phyloP scores from a whole-genome alignment of 805 yeast genomes.

The Brettanomyces anomalus region DNA sequence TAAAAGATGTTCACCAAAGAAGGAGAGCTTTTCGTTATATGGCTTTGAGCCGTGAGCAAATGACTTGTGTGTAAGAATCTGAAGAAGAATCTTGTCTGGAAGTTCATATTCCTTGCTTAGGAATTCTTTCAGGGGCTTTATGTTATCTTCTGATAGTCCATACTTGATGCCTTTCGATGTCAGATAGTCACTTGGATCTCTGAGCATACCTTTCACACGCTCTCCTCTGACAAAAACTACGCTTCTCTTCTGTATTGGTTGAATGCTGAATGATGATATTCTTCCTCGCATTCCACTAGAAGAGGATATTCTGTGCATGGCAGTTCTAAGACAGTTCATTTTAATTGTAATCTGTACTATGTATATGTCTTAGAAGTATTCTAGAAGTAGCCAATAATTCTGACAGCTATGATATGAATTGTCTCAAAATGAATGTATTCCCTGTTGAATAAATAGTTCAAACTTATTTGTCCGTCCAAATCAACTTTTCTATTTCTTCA shows the following conservation, averaged over 20 bases:
- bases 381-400: no score
- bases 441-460: no score
- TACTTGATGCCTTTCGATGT: conserved; percentile 46
- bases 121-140: conserved; percentile 39
- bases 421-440: no score
- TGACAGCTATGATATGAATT: no score
- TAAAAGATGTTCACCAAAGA: conserved; percentile 59
- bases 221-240: conserved; percentile 38
- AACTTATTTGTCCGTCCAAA: no score
- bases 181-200: conserved; percentile 56
- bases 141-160: conserved; percentile 40
- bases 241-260: conserved; percentile 7
- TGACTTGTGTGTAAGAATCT: conserved; percentile 86
- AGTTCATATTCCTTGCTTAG: conserved; percentile 29
- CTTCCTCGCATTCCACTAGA: neutral
- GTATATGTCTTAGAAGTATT: no score
- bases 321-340: no score
- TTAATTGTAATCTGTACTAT: no score
- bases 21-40: conserved; percentile 75
- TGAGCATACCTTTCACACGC: conserved; percentile 62
- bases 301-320: no score
- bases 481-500: no score
- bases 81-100: conserved; percentile 59
- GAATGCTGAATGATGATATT: neutral
- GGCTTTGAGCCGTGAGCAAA: conserved; percentile 89